These are phyloP conservation scores for Lactarius tabidus DNA, from an alignment of 768 basidiomycete genomes.

Conservation along the genomic window DNA sequence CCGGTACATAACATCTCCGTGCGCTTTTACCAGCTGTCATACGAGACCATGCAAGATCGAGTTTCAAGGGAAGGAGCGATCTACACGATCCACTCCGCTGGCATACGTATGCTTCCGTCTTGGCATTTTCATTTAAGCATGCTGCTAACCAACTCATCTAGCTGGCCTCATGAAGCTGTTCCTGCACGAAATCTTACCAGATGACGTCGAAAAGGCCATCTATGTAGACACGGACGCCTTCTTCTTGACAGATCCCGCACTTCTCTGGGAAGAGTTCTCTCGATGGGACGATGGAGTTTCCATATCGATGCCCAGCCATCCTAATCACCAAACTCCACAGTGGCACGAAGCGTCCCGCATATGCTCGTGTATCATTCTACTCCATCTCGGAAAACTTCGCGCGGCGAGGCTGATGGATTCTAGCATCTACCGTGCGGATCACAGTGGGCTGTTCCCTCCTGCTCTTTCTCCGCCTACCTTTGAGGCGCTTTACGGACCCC, in stretches of 20 bases:
- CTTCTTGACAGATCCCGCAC: slow-evolving; percentile 44
- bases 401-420: slow-evolving; percentile 47
- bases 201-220: slow-evolving; percentile 42
- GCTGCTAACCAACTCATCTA: slow-evolving; percentile 24
- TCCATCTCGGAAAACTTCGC: slow-evolving; percentile 45
- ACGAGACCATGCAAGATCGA: slow-evolving; percentile 41
- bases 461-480: slow-evolving; percentile 45
- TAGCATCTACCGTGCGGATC: slow-evolving; percentile 34
- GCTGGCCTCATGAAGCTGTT: slow-evolving; percentile 53
- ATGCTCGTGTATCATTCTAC: slow-evolving; percentile 52
- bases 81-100: slow-evolving; percentile 44
- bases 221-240: slow-evolving; percentile 51
- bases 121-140: neutral
- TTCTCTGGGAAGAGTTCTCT: slow-evolving; percentile 44
- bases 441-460: slow-evolving; percentile 27
- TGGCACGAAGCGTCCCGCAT: slow-evolving; percentile 47
- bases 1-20: slow-evolving; percentile 39
- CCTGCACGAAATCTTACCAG: slow-evolving; percentile 47
- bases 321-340: slow-evolving; percentile 37
- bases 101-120: slow-evolving; percentile 38
- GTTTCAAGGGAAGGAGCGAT: slow-evolving; percentile 45
- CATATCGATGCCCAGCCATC: slow-evolving; percentile 44
- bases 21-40: slow-evolving; percentile 41
- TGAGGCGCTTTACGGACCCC: slow-evolving; percentile 41
- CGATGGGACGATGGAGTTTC: slow-evolving; percentile 35